Base-by-base conservation (phyloP, 2,329 filamentous ascomycete species). In the Diaporthe helianthi region DNA sequence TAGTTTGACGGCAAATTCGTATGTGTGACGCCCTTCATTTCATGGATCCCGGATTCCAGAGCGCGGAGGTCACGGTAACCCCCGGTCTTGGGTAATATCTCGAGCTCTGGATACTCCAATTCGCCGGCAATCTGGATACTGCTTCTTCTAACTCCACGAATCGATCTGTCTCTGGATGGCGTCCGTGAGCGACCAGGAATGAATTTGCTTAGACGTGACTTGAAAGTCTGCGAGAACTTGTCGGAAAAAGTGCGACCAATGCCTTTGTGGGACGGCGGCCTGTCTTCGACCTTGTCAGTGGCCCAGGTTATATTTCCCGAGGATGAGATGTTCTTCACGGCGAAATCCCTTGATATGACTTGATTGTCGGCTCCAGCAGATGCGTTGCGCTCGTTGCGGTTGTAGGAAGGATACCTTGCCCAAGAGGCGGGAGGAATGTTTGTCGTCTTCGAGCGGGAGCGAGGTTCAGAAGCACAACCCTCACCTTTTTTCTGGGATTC, bases 361-460 rank as follows among this genome's bases (percentile, higher is more conserved):
- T 69, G 66, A 46, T 80, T 78, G 29, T 66, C 69, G 17, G 53
- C 38, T 12, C 70, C 65, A 19, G 75, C 76, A 41, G 71, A 58
- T 41, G 70, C 75, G 29, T 74, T 77, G 46, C 77, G 75, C 64
- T 76, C 74, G 33, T 74, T 73, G 36, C 77, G 74, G 4, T 73
- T 76, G 38, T 77, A 73, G 3, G 79, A 79, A 22, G 78, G 75
- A 65, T 76, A 80, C 33, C 68, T 79, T 12, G 79, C 73, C 80
- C 80, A 81, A 9, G 79, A 76, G 17, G 71, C 72, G 5, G 78
- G 77, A 63, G 67, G 26, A 26, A 55, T 65, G 8, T 44, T 65
- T 10, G 41, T 41, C 12, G 31, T 22, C 46, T 46, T 58, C 47
- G n/a, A 33, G 66, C 36, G 12, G 15, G 33, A n/a, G 22, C 38